phyloP scores from a whole-genome alignment of 1,139 yeast genomes.

The Blastobotrys proliferans region DNA sequence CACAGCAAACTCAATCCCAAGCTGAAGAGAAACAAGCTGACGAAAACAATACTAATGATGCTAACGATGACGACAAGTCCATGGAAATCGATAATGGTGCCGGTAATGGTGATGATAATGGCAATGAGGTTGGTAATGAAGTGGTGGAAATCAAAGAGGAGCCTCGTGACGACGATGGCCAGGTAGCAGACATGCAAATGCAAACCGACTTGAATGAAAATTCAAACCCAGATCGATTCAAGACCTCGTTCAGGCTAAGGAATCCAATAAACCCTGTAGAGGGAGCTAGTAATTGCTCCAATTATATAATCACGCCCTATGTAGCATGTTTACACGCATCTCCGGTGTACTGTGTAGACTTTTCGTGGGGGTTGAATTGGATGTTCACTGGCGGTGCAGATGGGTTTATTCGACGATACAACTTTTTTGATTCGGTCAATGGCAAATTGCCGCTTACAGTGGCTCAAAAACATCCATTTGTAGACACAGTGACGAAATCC shows the following conservation, averaged over 20 bases:
- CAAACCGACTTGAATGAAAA: slow-evolving; percentile 15
- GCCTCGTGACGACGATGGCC: slow-evolving; percentile 11
- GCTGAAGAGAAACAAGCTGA: not conserved
- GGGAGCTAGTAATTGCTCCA: slow-evolving; percentile 17
- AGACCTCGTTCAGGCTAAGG: slow-evolving; percentile 20
- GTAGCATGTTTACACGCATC: slow-evolving; percentile 41
- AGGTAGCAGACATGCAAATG: slow-evolving; percentile 8
- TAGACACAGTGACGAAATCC: slow-evolving; percentile 76
- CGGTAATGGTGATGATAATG: slow-evolving; percentile 17
- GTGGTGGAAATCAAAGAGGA: slow-evolving; percentile 13
- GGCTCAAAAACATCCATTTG: slow-evolving; percentile 84
- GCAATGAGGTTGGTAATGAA: no score
- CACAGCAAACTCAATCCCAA: no score
- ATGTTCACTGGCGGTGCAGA: slow-evolving; percentile 95
- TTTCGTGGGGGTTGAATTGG: slow-evolving; percentile 82
- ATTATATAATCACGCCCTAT: slow-evolving; percentile 42
- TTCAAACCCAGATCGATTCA: slow-evolving; percentile 3
- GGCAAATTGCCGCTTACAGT: slow-evolving; percentile 90
- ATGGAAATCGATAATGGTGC: no score
- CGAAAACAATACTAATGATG: not conserved
- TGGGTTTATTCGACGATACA: slow-evolving; percentile 87
- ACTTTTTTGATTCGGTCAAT: slow-evolving; percentile 77
- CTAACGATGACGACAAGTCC: no score
- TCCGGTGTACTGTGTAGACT: slow-evolving; percentile 64
- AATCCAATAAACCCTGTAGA: slow-evolving; percentile 24